Evolutionary conservation across 495 filamentous ascomycete genomes (phyloP).

Genomic region (Bryoglossum gracile): DNA sequence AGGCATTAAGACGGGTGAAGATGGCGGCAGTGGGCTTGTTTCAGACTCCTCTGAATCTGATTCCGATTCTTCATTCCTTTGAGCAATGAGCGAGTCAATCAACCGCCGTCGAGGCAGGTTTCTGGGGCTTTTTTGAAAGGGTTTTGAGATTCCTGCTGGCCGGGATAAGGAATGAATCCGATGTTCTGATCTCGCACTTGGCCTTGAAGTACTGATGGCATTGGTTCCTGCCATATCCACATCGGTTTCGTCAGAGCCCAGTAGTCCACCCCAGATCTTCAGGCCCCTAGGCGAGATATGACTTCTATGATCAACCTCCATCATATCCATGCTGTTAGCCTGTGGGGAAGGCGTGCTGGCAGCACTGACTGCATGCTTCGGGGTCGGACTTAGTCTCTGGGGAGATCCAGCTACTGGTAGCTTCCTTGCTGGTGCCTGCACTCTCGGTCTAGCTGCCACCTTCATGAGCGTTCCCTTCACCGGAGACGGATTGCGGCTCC

Average conservation of each 20-base stretch:
- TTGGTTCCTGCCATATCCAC: neutral
- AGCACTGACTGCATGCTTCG: neutral
- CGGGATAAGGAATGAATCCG: neutral
- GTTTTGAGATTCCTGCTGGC: constrained; percentile 14
- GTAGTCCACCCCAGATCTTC: constrained; percentile 20
- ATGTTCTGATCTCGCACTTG: neutral
- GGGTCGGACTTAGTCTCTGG: neutral
- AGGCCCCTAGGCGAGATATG: constrained; percentile 19
- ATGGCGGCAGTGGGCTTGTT: neutral
- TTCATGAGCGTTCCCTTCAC: constrained; percentile 4
- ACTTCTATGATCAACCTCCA: constrained; percentile 13
- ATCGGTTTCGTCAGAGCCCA: constrained; percentile 6
- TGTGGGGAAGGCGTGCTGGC: constrained; percentile 9
- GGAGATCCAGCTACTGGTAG: constrained; percentile 3
- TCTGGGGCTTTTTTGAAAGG: constrained; percentile 4
- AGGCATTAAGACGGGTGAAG: neutral
- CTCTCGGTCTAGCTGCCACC: constrained; percentile 12
- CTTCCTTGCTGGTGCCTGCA: neutral
- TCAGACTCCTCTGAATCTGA: constrained; percentile 5
- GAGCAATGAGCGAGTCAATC: constrained; percentile 49
- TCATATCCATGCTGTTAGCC: constrained; percentile 16
- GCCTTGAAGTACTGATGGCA: neutral
- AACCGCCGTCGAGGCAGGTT: constrained; percentile 37
- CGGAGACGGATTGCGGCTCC: constrained; percentile 1
- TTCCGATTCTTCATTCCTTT: constrained; percentile 13